Conservation (phyloP, 2,329 filamentous ascomycete species). For the Aspergillus pseudotamarii region DNA sequence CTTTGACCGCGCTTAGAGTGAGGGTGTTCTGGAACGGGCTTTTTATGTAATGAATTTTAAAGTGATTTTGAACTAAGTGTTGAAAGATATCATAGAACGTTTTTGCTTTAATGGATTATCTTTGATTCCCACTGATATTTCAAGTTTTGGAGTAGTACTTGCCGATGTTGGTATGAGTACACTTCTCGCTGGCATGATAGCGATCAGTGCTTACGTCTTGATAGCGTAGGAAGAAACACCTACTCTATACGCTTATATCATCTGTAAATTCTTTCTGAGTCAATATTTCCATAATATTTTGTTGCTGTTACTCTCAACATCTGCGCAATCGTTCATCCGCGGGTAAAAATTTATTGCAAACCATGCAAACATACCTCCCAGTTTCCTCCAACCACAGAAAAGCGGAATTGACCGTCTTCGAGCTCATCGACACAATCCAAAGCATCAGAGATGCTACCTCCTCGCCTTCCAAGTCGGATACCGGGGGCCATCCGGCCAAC, state of each 20-base stretch:
- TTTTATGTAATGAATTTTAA: constrained; percentile 12
- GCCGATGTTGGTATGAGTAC: not conserved
- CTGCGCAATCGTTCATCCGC: not conserved
- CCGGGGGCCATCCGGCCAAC: constrained; percentile 39
- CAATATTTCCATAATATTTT: not conserved
- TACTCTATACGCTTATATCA: no score
- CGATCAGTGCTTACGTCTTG: not conserved
- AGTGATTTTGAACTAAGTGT: constrained; percentile 18
- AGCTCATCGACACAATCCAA: not conserved
- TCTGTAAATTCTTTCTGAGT: no score
- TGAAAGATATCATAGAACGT: constrained; percentile 22
- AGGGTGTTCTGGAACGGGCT: constrained; percentile 15
- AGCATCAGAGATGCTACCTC: constrained; percentile 34
- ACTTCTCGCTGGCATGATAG: not conserved
- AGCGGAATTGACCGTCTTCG: not conserved
- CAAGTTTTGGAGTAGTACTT: not conserved
- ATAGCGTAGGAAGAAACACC: not conserved
- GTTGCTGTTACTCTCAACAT: not conserved
- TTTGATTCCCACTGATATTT: constrained; percentile 17
- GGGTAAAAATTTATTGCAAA: not conserved
- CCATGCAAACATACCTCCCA: constrained; percentile 15
- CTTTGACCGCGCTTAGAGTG: constrained; percentile 63
- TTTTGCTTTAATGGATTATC: constrained; percentile 21
- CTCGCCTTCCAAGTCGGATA: constrained; percentile 44
- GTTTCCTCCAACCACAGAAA: not conserved